phyloP scores from a whole-genome alignment of 164 flowering plant genomes.

The Vitis cinerea region DNA sequence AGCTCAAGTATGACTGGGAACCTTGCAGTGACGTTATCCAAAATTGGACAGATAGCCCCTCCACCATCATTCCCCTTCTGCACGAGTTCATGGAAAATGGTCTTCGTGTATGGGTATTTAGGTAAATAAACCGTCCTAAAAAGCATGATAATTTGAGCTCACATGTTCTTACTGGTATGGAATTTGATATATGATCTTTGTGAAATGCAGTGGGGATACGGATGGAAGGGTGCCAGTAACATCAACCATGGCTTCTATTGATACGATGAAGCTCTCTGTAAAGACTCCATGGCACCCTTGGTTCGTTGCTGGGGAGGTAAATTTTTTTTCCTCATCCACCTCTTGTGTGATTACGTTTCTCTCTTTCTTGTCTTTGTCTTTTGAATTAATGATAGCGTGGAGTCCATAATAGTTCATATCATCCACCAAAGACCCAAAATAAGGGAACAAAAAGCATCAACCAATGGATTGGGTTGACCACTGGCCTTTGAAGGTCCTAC shows the following conservation, averaged over 20 bases:
- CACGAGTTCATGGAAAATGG: slow-evolving; percentile 51
- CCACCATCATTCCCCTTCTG: slow-evolving; percentile 52
- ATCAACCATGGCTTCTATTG: slow-evolving; percentile 58
- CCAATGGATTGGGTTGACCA: no score
- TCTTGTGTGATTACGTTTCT: no score
- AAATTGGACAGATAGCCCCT: slow-evolving; percentile 47
- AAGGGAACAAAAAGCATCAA: no score
- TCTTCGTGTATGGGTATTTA: slow-evolving; percentile 73
- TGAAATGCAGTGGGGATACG: no score
- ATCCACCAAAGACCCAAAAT: no score
- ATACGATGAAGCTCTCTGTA: slow-evolving; percentile 44
- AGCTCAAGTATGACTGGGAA: slow-evolving; percentile 25
- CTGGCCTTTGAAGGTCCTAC: no score
- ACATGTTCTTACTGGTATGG: no score
- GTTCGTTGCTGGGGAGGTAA: slow-evolving; percentile 37
- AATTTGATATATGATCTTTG: no score
- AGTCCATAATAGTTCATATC: no score
- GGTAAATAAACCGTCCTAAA: slow-evolving; percentile 25
- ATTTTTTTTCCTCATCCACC: no score
- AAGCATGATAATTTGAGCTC: no score
- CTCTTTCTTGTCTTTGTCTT: background rate
- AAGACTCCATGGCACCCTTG: slow-evolving; percentile 61
- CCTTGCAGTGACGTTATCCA: slow-evolving; percentile 38
- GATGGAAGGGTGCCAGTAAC: slow-evolving; percentile 80
- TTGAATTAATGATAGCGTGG: background rate